Evolutionary conservation across 2,329 filamentous ascomycete genomes (phyloP), one percentile per base, ranked within the genome.

Genomic region (Botrytis fragariae): DNA sequence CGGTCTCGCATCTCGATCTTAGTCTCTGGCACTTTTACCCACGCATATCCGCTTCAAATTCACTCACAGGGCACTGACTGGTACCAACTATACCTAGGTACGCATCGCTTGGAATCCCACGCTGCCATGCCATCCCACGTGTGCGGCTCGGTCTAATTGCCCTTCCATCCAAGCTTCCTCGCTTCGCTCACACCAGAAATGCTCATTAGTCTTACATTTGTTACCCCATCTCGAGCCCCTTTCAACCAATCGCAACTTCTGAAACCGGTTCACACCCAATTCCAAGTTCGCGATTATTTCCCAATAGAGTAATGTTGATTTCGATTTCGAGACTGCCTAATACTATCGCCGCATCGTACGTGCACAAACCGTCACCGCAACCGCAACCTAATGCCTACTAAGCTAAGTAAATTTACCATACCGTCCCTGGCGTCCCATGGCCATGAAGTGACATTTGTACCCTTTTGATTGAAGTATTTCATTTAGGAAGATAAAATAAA

Each of bases 271-370:
- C 35, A 37, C 44, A 14, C n/a, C 37, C 69, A 72, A 35, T 65
- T 72, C 59, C 67, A 51, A 42, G 29, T 44, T 72, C 69, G 69
- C 69, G 69, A 72, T 72, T 72, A 72, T 72, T 72, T 51, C 69
- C 69, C 16, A 32, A 67, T 54, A 10, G 45, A 42, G 69, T 72
- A 32, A 71, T 54, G n/a, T 20, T 32, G 9, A n/a, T n/a, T n/a
- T 54, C 48, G 9, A 20, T 65, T 57, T 54, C 42, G 59, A 54
- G 42, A 72, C 69, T 57, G 54, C 48, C 42, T 61, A 44, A 62
- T 25, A 37, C 39, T 70, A 63, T 51, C 69, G 69, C 57, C 22
- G 57, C 32, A 71, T 51, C 59, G 69, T 51, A 32, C n/a, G 69
- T 71, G 59, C 60, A 63, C 59, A 62, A 39, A 45, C 57, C 57